A percentile compares a stretch with the other conserved stretches of the same genome.
These are phyloP conservation scores for Halocafeteria seosinensis DNA, from an alignment of 108 stramenopile genomes.

Conservation along the genomic window DNA sequence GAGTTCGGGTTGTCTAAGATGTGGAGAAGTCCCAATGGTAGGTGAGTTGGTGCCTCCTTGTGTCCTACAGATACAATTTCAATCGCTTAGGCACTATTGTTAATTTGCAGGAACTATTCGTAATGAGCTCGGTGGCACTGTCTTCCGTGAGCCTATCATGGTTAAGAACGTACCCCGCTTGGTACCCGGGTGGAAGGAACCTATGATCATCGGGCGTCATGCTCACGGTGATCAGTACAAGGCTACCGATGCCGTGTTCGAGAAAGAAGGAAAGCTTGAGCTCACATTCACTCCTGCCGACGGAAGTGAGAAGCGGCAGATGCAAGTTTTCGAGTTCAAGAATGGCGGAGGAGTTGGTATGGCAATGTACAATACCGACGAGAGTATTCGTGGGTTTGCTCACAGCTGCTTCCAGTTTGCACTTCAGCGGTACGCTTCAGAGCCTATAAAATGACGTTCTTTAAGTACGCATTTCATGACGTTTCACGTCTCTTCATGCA, in stretches of 20 bases:
- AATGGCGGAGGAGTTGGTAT: slow-evolving; percentile 24
- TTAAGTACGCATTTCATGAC: too few relatives aligned
- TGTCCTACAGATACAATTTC: slow-evolving; percentile 4
- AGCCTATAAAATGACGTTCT: too few relatives aligned
- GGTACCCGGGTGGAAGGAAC: slow-evolving; percentile 32
- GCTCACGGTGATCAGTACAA: slow-evolving; percentile 28
- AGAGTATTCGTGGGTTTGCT: slow-evolving; percentile 30
- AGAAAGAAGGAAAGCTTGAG: slow-evolving; percentile 23
- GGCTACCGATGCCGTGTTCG: slow-evolving; percentile 23
- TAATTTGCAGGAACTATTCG: too few relatives aligned
- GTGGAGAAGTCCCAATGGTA: slow-evolving; percentile 16
- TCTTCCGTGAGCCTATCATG: slow-evolving; percentile 35
- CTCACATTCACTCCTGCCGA: slow-evolving; percentile 26
- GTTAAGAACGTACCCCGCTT: slow-evolving; percentile 34
- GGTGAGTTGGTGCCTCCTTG: too few relatives aligned
- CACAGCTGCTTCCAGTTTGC: slow-evolving; percentile 27
- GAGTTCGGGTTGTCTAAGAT: slow-evolving; percentile 31
- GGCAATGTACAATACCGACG: slow-evolving; percentile 37
- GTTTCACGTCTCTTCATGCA: too few relatives aligned
- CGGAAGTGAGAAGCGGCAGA: slow-evolving; percentile 9
- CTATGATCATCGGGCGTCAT: slow-evolving; percentile 30
- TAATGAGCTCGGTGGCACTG: slow-evolving; percentile 29
- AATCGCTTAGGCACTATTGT: too few relatives aligned
- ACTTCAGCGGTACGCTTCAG: slow-evolving; percentile 21
- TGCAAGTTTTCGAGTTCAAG: slow-evolving; percentile 23